Percentiles rank a stretch among this genome's conserved stretches.
Evolutionary conservation across 345 rosid genomes (phyloP).

Genomic region (Isatis tinctoria): DNA sequence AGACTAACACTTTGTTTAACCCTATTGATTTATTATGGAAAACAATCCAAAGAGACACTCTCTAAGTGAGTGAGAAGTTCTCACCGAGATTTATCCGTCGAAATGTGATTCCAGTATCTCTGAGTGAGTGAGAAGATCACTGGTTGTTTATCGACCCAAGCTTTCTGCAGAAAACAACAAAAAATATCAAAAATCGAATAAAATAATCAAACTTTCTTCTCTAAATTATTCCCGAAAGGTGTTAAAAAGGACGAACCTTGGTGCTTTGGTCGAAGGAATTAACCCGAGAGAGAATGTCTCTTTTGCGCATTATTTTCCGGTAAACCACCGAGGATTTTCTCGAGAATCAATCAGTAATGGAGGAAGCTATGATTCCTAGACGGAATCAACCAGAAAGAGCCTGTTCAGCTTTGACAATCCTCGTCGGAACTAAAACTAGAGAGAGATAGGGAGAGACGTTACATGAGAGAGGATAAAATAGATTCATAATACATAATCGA

Average conservation of each 20-base stretch:
- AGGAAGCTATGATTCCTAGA: constrained; percentile 94
- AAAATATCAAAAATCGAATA: background rate
- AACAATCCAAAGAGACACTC: no score
- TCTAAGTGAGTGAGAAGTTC: background rate
- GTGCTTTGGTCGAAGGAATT: constrained; percentile 64
- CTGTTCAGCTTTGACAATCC: constrained; percentile 62
- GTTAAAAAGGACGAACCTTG: constrained; percentile 49
- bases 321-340: constrained; percentile 45
- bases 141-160: constrained; percentile 76
- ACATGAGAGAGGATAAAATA: no score
- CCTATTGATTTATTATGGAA: no score
- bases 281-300: constrained; percentile 64
- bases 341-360: constrained; percentile 49
- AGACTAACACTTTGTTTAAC: no score
- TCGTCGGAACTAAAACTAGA: no score
- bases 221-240: no score
- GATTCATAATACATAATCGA: no score
- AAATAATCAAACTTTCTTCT: background rate
- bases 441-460: no score
- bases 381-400: constrained; percentile 85
- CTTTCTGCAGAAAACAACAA: constrained; percentile 46
- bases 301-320: constrained; percentile 45
- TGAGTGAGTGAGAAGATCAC: constrained; percentile 76
- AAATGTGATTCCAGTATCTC: constrained; percentile 85
- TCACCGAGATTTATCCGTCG: constrained; percentile 83